Evolutionary conservation across 768 basidiomycete species (phyloP).

Genomic region (Tremella mesenterica): DNA sequence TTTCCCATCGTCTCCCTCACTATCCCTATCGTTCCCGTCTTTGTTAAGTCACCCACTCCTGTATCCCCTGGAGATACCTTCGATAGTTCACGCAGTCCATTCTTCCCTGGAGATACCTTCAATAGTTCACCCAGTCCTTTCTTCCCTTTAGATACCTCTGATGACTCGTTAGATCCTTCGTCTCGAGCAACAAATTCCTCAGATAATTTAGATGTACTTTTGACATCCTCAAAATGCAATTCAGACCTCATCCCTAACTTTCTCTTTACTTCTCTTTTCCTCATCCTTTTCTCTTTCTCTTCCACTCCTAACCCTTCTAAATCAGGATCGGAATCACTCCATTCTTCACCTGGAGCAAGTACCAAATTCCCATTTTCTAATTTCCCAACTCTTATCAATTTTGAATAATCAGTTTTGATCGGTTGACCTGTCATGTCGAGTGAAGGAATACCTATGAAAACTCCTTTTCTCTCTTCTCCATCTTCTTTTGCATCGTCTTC

Average conservation of each 20-base stretch:
- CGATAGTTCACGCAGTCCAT: too few relatives aligned
- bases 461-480: conserved; percentile 9
- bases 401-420: conserved; percentile 25
- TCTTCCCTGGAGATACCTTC: too few relatives aligned
- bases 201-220: too few relatives aligned
- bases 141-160: too few relatives aligned
- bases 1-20: too few relatives aligned
- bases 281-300: conserved; percentile 10
- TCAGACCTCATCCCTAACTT: conserved; percentile 21
- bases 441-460: conserved; percentile 29
- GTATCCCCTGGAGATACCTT: too few relatives aligned
- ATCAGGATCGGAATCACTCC: conserved; percentile 10
- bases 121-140: too few relatives aligned
- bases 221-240: too few relatives aligned
- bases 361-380: conserved; percentile 38
- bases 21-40: too few relatives aligned
- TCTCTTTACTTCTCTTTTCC: conserved; percentile 13
- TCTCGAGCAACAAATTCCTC: too few relatives aligned
- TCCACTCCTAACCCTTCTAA: conserved; percentile 2
- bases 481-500: conserved; percentile 38
- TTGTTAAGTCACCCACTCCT: too few relatives aligned
- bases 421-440: conserved; percentile 31
- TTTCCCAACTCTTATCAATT: conserved; percentile 26
- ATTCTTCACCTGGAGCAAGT: conserved; percentile 29
- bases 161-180: too few relatives aligned